phyloP scores from a whole-genome alignment of 2,329 filamentous ascomycete genomes.

The Albophoma yamanashiensis region DNA sequence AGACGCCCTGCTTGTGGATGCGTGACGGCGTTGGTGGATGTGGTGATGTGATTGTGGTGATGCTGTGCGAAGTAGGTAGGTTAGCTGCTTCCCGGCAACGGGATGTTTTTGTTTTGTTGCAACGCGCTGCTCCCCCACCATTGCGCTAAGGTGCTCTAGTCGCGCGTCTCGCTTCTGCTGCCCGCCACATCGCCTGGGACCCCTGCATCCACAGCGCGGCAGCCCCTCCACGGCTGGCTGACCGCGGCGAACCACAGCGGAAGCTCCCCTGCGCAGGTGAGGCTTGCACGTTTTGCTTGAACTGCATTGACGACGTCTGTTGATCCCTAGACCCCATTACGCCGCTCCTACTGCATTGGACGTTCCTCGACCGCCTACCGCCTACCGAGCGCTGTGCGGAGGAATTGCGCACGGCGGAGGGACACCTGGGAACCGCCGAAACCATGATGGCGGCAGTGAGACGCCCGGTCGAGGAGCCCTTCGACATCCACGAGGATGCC shows the following conservation, averaged over 20 bases:
- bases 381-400: neutral
- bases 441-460: neutral
- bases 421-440: neutral
- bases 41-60: conserved; percentile 2
- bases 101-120: conserved; percentile 22
- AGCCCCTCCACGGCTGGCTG: neutral
- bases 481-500: conserved; percentile 39
- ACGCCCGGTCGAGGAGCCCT: conserved; percentile 21
- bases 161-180: neutral
- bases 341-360: neutral
- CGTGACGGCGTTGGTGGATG: conserved; percentile 7
- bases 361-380: neutral
- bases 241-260: neutral
- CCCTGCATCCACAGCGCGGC: conserved; percentile 10
- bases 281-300: neutral
- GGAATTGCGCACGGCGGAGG: neutral
- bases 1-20: neutral
- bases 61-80: conserved; percentile 1
- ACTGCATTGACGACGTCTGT: neutral
- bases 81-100: conserved; percentile 8
- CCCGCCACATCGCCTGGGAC: neutral
- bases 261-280: neutral
- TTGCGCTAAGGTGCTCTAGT: neutral
- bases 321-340: neutral
- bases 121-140: conserved; percentile 14